Conservation (phyloP, 2,329 filamentous ascomycete species). For the Drechslera avenae region DNA sequence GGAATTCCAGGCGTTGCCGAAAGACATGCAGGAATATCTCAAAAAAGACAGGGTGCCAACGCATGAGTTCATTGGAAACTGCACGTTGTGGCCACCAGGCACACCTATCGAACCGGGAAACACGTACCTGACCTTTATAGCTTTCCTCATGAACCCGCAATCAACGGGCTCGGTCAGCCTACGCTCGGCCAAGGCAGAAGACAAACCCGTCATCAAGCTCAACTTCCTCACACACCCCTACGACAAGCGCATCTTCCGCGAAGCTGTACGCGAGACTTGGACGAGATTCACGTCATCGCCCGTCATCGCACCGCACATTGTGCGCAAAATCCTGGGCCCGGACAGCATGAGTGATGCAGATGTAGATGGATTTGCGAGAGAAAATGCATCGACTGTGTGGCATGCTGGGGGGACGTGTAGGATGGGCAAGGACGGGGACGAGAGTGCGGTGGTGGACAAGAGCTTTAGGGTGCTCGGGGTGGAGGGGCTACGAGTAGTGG, state of each 20-base stretch:
- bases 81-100: slow-evolving; percentile 32
- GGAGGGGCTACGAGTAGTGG: slow-evolving; percentile 47
- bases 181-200: slow-evolving; percentile 58
- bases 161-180: slow-evolving; percentile 59
- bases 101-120: slow-evolving; percentile 41
- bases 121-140: slow-evolving; percentile 34
- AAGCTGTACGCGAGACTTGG: slow-evolving; percentile 47
- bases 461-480: slow-evolving; percentile 47
- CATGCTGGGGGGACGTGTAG: slow-evolving; percentile 46
- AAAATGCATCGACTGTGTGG: slow-evolving; percentile 41
- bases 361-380: slow-evolving; percentile 47
- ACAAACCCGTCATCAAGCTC: slow-evolving; percentile 60
- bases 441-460: slow-evolving; percentile 45
- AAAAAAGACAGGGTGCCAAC: slow-evolving; percentile 59
- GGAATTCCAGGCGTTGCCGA: slow-evolving; percentile 54
- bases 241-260: slow-evolving; percentile 51
- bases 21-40: slow-evolving; percentile 53
- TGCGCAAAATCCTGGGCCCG: slow-evolving; percentile 52
- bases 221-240: slow-evolving; percentile 60
- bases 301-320: slow-evolving; percentile 57
- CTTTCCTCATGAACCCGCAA: slow-evolving; percentile 59
- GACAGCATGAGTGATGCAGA: slow-evolving; percentile 57
- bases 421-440: slow-evolving; percentile 46
- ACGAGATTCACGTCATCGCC: slow-evolving; percentile 54
- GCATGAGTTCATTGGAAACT: slow-evolving; percentile 57